A percentile compares a stretch with the other conserved stretches of the same genome.
phyloP scores from a whole-genome alignment of 768 basidiomycete genomes.

The Russula griseocarnosa region DNA sequence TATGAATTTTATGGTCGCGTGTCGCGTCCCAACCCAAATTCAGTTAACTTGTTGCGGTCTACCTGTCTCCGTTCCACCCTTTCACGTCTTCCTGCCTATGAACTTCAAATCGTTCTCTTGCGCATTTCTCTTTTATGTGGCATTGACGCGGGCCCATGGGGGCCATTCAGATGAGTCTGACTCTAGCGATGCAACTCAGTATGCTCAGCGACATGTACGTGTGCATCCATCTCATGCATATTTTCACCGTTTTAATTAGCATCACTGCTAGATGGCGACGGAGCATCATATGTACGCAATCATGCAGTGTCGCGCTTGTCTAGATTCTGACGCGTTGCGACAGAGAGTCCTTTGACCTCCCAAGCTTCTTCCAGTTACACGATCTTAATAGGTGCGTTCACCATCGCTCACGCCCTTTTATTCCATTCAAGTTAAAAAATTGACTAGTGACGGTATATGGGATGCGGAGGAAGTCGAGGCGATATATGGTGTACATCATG shows the following conservation, averaged over 20 bases:
- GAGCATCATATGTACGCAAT: constrained; percentile 76
- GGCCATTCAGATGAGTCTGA: constrained; percentile 30
- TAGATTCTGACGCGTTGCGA: constrained; percentile 11
- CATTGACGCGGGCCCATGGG: constrained; percentile 49
- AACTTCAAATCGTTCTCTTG: constrained; percentile 18
- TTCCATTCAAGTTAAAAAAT: constrained; percentile 8
- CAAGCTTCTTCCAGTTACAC: constrained; percentile 93
- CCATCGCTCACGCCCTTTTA: not conserved
- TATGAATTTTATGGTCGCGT: not conserved
- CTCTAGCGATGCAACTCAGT: constrained; percentile 38
- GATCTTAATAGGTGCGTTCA: constrained; percentile 73
- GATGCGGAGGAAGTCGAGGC: constrained; percentile 88
- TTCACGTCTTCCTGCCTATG: constrained; percentile 10
- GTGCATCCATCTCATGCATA: constrained; percentile 2
- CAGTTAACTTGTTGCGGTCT: not conserved
- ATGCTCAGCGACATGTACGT: constrained; percentile 89
- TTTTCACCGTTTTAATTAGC: not conserved
- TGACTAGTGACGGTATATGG: constrained; percentile 69
- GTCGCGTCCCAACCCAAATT: not conserved
- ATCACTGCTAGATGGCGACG: constrained; percentile 63
- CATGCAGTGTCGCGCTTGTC: constrained; percentile 1
- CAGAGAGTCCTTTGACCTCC: constrained; percentile 77
- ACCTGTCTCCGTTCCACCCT: too few relatives aligned
- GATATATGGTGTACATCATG: constrained; percentile 93
- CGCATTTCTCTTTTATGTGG: constrained; percentile 11